phyloP scores from a whole-genome alignment of 1,139 yeast species.

The Pichia inconspicua region DNA sequence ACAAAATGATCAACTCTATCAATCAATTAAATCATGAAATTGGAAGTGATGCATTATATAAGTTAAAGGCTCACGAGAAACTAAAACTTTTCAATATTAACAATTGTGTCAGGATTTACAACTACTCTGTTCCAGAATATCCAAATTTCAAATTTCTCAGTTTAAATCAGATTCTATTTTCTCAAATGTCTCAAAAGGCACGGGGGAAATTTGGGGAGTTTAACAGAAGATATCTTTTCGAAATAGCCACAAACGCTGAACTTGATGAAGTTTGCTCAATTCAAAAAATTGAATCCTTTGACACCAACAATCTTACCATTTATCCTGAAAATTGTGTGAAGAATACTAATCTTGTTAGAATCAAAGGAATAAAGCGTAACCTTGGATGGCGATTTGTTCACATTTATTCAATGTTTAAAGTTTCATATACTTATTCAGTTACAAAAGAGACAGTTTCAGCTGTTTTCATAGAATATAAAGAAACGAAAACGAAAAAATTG shows the following conservation, averaged over 20 bases:
- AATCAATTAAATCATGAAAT: not conserved
- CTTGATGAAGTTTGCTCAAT: not conserved
- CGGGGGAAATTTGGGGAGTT: slow-evolving; percentile 7
- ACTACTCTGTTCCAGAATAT: slow-evolving; percentile 1
- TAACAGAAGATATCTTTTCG: slow-evolving; percentile 4
- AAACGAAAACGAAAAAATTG: slow-evolving; percentile 3
- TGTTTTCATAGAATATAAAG: slow-evolving; percentile 10
- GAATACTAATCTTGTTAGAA: slow-evolving; percentile 6
- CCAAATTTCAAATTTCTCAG: slow-evolving; percentile 2
- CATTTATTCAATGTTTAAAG: slow-evolving; percentile 1
- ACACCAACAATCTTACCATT: not conserved
- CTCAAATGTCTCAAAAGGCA: slow-evolving; percentile 1
- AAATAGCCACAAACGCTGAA: not conserved
- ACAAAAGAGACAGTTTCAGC: slow-evolving; percentile 3
- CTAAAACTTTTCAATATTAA: slow-evolving; percentile 3
- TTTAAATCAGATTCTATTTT: not conserved
- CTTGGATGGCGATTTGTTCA: slow-evolving; percentile 8
- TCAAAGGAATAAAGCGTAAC: slow-evolving; percentile 3
- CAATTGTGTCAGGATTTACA: slow-evolving; percentile 8
- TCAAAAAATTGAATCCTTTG: slow-evolving; percentile 2
- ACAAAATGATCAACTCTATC: not conserved
- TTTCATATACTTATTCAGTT: slow-evolving; percentile 1
- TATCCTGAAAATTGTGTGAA: slow-evolving; percentile 3
- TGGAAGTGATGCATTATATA: not conserved
- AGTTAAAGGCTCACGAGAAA: not conserved